Evolutionary conservation across 495 filamentous ascomycete species (phyloP).

Genomic region (Geoglossum glabrum): DNA sequence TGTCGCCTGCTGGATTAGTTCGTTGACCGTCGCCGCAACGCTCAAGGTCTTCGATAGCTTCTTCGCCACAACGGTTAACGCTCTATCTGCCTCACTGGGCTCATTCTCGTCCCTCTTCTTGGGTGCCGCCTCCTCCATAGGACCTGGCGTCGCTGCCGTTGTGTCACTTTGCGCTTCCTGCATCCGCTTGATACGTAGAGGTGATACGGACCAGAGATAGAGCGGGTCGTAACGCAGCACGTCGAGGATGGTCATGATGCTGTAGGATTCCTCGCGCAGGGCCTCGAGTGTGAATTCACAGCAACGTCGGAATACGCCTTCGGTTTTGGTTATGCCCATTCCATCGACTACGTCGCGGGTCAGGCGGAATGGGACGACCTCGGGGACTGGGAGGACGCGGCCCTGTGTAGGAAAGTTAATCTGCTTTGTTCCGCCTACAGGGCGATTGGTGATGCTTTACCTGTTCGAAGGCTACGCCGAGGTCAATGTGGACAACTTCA

Average conservation of each 20-base stretch:
- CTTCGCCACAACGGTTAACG: constrained; percentile 79
- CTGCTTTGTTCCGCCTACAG: constrained; percentile 13
- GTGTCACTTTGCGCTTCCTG: constrained; percentile 38
- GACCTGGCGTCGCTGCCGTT: constrained; percentile 13
- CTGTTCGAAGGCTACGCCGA: constrained; percentile 87
- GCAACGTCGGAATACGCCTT: constrained; percentile 87
- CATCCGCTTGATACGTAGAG: constrained; percentile 59
- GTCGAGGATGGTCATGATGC: constrained; percentile 92
- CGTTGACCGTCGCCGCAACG: constrained; percentile 86
- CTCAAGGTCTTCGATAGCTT: constrained; percentile 87
- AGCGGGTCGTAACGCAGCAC: constrained; percentile 91
- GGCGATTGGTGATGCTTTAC: background rate
- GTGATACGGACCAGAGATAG: constrained; percentile 90
- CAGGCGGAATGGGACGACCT: constrained; percentile 84
- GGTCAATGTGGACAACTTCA: constrained; percentile 90
- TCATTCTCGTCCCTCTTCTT: constrained; percentile 40
- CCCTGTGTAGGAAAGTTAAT: constrained; percentile 22
- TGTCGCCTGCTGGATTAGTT: constrained; percentile 84
- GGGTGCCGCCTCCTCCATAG: constrained; percentile 13
- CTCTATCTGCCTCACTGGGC: constrained; percentile 78
- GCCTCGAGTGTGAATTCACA: constrained; percentile 95
- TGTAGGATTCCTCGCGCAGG: constrained; percentile 74
- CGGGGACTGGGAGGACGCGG: constrained; percentile 79
- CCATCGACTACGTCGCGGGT: constrained; percentile 94
- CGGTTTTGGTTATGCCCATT: constrained; percentile 88